These are phyloP conservation scores for Barbarea vulgaris DNA, from an alignment of 345 rosid species.

Conservation along the genomic window DNA sequence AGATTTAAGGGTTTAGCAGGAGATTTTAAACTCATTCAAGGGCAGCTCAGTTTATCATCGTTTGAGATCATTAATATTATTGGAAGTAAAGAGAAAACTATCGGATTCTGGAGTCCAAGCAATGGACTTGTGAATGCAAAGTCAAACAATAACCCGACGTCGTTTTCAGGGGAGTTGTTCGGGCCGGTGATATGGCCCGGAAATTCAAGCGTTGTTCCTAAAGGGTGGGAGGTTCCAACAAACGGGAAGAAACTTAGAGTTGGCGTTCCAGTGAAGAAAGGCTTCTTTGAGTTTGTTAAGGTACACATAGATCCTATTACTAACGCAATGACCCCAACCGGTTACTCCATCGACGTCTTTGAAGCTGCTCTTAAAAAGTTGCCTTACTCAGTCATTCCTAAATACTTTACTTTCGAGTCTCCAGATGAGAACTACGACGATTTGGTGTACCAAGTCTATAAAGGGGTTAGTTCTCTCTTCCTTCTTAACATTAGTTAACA, in stretches of 20 bases:
- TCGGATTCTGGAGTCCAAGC: slow-evolving; percentile 49
- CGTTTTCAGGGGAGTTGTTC: background rate
- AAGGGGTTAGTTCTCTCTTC: slow-evolving; percentile 42
- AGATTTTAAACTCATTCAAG: slow-evolving; percentile 39
- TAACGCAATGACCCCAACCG: background rate
- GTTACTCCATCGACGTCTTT: slow-evolving; percentile 45
- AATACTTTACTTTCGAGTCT: slow-evolving; percentile 22
- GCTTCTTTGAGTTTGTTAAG: slow-evolving; percentile 38
- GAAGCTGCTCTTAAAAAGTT: slow-evolving; percentile 23
- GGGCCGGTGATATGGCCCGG: slow-evolving; percentile 51
- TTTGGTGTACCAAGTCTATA: slow-evolving; percentile 41
- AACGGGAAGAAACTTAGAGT: slow-evolving; percentile 43
- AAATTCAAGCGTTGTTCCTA: slow-evolving; percentile 37
- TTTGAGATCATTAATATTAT: slow-evolving; percentile 52
- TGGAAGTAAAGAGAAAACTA: slow-evolving; percentile 26
- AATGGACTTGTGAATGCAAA: slow-evolving; percentile 17
- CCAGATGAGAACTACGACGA: slow-evolving; percentile 41
- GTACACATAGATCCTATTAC: background rate
- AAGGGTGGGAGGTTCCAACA: slow-evolving; percentile 44
- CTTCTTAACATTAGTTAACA: background rate
- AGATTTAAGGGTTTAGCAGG: slow-evolving; percentile 49
- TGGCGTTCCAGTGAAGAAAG: slow-evolving; percentile 46
- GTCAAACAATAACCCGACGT: background rate
- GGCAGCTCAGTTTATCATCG: slow-evolving; percentile 40
- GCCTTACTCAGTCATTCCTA: slow-evolving; percentile 35